Conservation (phyloP, 257 asterid genomes). For the Ajuga chamaepitys region DNA sequence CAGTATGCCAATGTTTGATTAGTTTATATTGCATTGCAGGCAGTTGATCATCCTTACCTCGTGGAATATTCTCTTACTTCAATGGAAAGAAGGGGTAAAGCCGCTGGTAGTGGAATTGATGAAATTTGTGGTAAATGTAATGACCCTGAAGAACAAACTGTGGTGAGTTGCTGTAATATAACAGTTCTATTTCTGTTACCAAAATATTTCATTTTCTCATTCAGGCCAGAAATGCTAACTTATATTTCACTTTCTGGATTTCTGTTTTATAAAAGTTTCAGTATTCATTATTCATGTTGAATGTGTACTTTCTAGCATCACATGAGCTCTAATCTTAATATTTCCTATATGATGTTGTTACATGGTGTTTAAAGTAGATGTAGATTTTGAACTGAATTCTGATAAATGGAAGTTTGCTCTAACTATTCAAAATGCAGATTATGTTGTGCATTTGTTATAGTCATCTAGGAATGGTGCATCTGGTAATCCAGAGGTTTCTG, state of each 20-base stretch:
- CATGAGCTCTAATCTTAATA: background rate
- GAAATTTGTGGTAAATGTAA: conserved; percentile 64
- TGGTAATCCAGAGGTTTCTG: background rate
- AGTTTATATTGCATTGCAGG: conserved; percentile 38
- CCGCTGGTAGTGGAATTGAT: conserved; percentile 33
- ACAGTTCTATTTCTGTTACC: background rate
- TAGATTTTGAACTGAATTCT: background rate
- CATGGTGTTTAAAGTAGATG: background rate
- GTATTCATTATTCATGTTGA: background rate
- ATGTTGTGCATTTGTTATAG: background rate
- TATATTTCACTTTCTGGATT: background rate
- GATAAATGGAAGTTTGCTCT: background rate
- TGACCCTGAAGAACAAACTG: conserved; percentile 71
- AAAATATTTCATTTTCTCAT: background rate
- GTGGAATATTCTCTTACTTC: conserved; percentile 73
- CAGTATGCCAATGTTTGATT: conserved; percentile 15
- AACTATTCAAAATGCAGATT: background rate
- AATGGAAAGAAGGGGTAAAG: conserved; percentile 44
- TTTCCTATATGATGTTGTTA: background rate
- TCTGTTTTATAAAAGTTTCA: background rate
- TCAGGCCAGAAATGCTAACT: background rate
- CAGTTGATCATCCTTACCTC: conserved; percentile 98
- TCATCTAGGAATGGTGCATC: background rate
- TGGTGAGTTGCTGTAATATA: conserved; percentile 37
- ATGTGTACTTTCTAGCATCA: background rate